Base-by-base conservation (phyloP, 164 flowering plant genomes). In the Magnolia changhungtana region DNA sequence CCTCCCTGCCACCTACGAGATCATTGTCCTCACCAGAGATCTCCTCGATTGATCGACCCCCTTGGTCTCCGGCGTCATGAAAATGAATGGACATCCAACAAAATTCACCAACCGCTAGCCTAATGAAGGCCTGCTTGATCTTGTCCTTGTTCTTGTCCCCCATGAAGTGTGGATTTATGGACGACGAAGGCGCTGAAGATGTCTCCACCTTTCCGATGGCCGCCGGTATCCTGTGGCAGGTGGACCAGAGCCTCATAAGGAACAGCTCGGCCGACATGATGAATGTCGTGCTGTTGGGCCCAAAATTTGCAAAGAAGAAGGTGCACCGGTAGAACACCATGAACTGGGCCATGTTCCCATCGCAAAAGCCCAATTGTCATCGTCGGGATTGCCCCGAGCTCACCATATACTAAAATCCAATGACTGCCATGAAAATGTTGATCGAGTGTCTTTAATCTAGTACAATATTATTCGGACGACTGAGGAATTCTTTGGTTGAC, bases 221-320 rank as follows among this genome's bases (percentile, higher is more conserved):
- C 86, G 20, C 85, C 89, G 24, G 24, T 23, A 23, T 23, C 10
- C 87, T 89, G 74, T 88, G 89, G 71, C 89, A 86, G 0, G 89
- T 88, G 0, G 89, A 88, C 18, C 90, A 77, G 63, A 88, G 73
- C 64, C 90, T 76, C 11, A 87, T 83, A 1, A 88, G 89, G 64
- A 88, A 88, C 21, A 88, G 69, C 80, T 88, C 90, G 1, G 89
- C 90, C 16, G 87, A 88, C n/a, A 86, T 84, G 8, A 87, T 81
- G 74, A 87, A 87, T 37, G 90, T 87, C 1, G 88, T 88, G 78
- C 80, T 81, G 75, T 88, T 88, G 90, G 90, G 89, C 50, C n/a
- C 90, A 87, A 50, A 88, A 86, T 69, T 88, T 88, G 90, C 84
- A 72, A 86, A 88, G 75, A 88, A 88, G 69, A 88, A 81, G n/a